These are phyloP conservation scores for Fusarium sublunatum DNA, from an alignment of 2,329 filamentous ascomycete species.

Conservation along the genomic window DNA sequence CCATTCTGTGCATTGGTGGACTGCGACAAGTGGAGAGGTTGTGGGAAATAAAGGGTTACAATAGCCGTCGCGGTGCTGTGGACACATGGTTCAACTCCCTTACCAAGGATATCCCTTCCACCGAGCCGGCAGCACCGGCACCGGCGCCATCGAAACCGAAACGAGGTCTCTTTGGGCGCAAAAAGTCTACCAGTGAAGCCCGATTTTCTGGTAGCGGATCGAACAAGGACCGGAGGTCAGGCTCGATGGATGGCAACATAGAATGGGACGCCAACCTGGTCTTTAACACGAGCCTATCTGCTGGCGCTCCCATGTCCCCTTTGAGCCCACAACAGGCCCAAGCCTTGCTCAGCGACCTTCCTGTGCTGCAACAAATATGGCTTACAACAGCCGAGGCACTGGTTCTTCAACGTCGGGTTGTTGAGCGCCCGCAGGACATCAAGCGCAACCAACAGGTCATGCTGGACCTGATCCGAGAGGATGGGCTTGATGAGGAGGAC, in stretches of 20 bases:
- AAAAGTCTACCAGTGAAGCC: constrained; percentile 61
- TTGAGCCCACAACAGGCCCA: constrained; percentile 63
- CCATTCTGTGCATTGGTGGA: constrained; percentile 70
- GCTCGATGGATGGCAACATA: constrained; percentile 48
- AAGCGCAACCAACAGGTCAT: constrained; percentile 72
- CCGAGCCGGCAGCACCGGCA: constrained; percentile 57
- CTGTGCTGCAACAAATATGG: constrained; percentile 70
- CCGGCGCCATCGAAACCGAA: constrained; percentile 61
- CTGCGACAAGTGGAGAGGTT: constrained; percentile 71
- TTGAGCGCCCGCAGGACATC: constrained; percentile 68
- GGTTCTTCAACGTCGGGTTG: constrained; percentile 69
- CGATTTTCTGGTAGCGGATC: constrained; percentile 44
- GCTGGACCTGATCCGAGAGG: constrained; percentile 72
- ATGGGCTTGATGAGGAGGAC: constrained; percentile 68
- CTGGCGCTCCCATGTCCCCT: constrained; percentile 71
- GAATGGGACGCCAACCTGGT: constrained; percentile 57
- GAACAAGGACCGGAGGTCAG: constrained; percentile 44
- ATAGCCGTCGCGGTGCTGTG: constrained; percentile 67
- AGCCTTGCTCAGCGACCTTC: constrained; percentile 65
- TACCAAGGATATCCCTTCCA: constrained; percentile 54
- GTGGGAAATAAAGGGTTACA: constrained; percentile 76
- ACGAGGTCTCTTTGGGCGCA: constrained; percentile 66
- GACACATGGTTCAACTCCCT: constrained; percentile 69
- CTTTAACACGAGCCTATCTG: constrained; percentile 69
- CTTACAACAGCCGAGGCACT: constrained; percentile 70